These are phyloP conservation scores for Sphagnurus paluster DNA, from an alignment of 1,284 basidiomycete species.

Conservation along the genomic window DNA sequence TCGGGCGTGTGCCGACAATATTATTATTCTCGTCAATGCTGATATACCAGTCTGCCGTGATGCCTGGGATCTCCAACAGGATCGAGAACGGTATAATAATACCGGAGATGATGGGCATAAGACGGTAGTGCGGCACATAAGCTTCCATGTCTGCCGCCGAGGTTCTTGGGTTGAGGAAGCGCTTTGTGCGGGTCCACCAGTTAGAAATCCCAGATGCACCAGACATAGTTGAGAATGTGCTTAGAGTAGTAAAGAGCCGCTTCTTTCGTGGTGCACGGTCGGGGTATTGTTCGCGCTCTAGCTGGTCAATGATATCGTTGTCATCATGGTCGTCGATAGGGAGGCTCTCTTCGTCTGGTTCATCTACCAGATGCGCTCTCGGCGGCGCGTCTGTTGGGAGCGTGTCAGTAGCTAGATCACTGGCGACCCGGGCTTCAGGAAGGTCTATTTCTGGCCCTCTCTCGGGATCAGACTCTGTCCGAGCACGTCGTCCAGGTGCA, in stretches of 20 bases:
- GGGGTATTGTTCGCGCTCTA: constrained; percentile 18
- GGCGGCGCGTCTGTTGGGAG: too few relatives aligned
- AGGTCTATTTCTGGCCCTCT: constrained; percentile 9
- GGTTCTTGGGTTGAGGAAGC: constrained; percentile 21
- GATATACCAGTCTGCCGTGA: constrained; percentile 72
- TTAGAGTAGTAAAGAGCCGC: constrained; percentile 1
- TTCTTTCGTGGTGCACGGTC: constrained; percentile 5
- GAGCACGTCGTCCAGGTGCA: constrained; percentile 7
- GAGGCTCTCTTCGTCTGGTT: constrained; percentile 8
- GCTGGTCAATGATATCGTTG: constrained; percentile 14
- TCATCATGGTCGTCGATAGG: constrained; percentile 9
- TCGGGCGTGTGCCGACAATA: constrained; percentile 50
- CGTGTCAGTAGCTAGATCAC: background rate
- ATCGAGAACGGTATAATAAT: constrained; percentile 38
- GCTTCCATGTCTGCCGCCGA: constrained; percentile 24
- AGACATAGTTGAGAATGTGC: background rate
- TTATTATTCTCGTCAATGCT: constrained; percentile 47
- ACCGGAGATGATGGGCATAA: constrained; percentile 20
- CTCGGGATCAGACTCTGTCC: constrained; percentile 15
- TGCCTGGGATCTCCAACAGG: constrained; percentile 76
- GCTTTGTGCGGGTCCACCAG: constrained; percentile 23
- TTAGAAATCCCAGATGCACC: constrained; percentile 1
- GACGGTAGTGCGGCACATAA: constrained; percentile 46
- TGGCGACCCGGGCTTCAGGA: background rate
- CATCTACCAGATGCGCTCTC: too few relatives aligned